Evolutionary conservation across 257 asterid genomes (phyloP), one percentile per base, ranked within the genome.

Genomic region (Vinca minor): DNA sequence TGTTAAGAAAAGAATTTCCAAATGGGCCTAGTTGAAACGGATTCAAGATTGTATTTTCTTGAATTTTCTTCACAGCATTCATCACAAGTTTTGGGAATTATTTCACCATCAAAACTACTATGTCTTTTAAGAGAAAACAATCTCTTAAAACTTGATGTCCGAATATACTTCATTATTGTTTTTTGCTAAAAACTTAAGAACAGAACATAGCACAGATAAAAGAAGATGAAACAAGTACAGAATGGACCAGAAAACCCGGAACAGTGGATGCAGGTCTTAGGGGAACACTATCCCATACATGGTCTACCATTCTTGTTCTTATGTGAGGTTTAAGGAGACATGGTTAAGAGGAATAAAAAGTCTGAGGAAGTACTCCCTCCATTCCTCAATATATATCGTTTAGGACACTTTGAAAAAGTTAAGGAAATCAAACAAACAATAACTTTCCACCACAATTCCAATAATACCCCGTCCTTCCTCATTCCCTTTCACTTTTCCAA

Each of bases 1-100:
- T 80, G 77, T 62, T 62, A 88, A 59, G 92, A 84, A 67, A 84
- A 91, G 83, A 96, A 91, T 85, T 76, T 91, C 96, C 96, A 91
- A 2, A 85, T 74, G 78, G 98, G 95, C 10, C 73, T n/a, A 18
- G 80, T 60, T 12, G 77, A 74, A 0, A 47, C 55, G 45, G 72
- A 28, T 38, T 57, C 57, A n/a, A 36, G 4, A 49, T 59, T 69
- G 60, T 4, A 29, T n/a, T n/a, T n/a, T n/a, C 57, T 71, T 25
- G 42, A 68, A 34, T 67, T 59, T 48, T 76, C 71, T 48, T 73
- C n/a, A n/a, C n/a, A n/a, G n/a, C n/a, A n/a, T n/a, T n/a, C 62
- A 18, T 62, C 54, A 10, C 63, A 75, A 17, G 55, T 75, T 74
- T 78, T 81, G 0, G 77, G 71, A 41, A 41, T 4, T 2, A 41